Evolutionary conservation across 106 monocot genomes (phyloP).

Genomic region (Dioscorea dumetorum): DNA sequence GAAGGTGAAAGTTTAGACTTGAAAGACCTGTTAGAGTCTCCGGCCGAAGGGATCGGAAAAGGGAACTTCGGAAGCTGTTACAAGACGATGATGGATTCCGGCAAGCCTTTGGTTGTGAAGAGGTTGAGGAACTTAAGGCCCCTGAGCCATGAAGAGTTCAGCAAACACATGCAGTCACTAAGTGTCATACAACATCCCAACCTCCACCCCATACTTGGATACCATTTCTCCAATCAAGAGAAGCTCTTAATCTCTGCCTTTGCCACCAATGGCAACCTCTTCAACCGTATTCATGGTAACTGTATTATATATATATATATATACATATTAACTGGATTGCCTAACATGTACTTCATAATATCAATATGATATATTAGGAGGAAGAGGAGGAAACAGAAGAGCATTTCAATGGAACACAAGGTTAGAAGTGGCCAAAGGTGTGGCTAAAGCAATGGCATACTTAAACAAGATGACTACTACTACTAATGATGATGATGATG

Average conservation of each 20-base stretch:
- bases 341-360: too few relatives aligned
- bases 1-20: constrained; percentile 3
- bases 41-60: constrained; percentile 23
- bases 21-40: constrained; percentile 10
- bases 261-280: constrained; percentile 17
- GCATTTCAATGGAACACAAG: constrained; percentile 33
- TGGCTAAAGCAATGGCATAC: constrained; percentile 21
- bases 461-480: constrained; percentile 6
- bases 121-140: constrained; percentile 22
- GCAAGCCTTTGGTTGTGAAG: constrained; percentile 17
- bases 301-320: background rate
- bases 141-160: constrained; percentile 20
- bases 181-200: constrained; percentile 13
- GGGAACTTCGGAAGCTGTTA: constrained; percentile 21
- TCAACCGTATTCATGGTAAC: constrained; percentile 24
- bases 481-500: too few relatives aligned
- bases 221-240: constrained; percentile 11
- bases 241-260: constrained; percentile 19
- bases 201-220: constrained; percentile 25
- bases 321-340: too few relatives aligned
- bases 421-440: constrained; percentile 15
- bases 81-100: constrained; percentile 10
- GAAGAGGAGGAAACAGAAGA: constrained; percentile 2
- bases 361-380: background rate
- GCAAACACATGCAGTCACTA: background rate